Evolutionary conservation across 1,284 basidiomycete species (phyloP), one percentile per base, ranked within the genome.

Genomic region (Apiotrichum siamense): DNA sequence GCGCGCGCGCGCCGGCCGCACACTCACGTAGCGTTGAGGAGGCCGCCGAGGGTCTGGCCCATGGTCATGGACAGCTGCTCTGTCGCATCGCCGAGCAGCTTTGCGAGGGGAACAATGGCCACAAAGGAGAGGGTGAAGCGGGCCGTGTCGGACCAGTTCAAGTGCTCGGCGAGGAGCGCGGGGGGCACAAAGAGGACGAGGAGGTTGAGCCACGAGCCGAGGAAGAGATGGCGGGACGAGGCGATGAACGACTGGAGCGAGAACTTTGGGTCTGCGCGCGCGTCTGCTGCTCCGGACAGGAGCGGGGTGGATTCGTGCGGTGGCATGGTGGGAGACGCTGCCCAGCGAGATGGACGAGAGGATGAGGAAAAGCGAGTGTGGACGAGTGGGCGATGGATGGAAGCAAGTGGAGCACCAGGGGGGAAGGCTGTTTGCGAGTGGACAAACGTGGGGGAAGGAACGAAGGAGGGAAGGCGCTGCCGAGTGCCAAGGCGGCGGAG

Each of bases 91-190:
- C 89, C 89, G 17, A 69, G 60, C 18, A 70, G 63, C 65, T 64
- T 86, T 85, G 36, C 87, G 31, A 93, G 78, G n/a, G 89, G 89
- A 48, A 93, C 79, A 60, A 94, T 91, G 7, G 88, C 86, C 35
- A 90, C 66, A 72, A 93, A 94, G 54, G 85, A 87, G 66, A 88
- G 86, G 7, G 75, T 74, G 65, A 93, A 94, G n/a, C 87, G 81
- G 37, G 86, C 77, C 10, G 81, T 84, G n/a, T 86, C 85, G 74
- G 88, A 85, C 87, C 86, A 88, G 59, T 61, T 47, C 17, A 69
- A 44, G 39, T 53, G 46, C 41, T 71, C 69, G 41, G 68, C 71
- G 20, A 84, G 51, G 41, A 83, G 74, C 55, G 82, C 81, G 59
- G 93, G 73, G 36, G 88, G 87, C 10, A 88, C 79, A 57, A 85